Conservation (phyloP, 257 asterid genomes). For the Capsicum baccatum region DNA sequence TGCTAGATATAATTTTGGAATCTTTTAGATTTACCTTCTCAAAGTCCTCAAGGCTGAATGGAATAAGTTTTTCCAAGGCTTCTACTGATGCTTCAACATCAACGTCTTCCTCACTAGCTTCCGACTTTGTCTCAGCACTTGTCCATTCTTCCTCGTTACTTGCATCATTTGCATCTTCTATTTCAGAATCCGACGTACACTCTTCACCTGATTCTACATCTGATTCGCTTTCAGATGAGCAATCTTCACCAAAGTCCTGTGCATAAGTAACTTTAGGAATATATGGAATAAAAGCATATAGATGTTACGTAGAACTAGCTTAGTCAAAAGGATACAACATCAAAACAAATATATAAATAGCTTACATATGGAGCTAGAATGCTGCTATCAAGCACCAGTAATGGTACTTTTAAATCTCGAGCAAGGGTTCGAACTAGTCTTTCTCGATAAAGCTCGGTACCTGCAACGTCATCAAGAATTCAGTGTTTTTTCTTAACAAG, state of each 20-base stretch:
- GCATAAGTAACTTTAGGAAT: not conserved
- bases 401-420: slow-evolving; percentile 77
- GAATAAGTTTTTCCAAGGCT: slow-evolving; percentile 75
- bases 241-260: slow-evolving; percentile 78
- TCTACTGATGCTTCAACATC: slow-evolving; percentile 73
- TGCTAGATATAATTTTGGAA: not conserved
- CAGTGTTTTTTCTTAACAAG: slow-evolving; percentile 34
- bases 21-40: slow-evolving; percentile 65
- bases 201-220: slow-evolving; percentile 68
- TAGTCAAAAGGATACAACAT: not conserved
- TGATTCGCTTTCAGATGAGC: slow-evolving; percentile 73
- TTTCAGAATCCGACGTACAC: slow-evolving; percentile 76
- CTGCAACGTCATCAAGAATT: slow-evolving; percentile 47
- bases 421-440: slow-evolving; percentile 97
- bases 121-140: slow-evolving; percentile 68
- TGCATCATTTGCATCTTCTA: slow-evolving; percentile 75
- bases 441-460: slow-evolving; percentile 94
- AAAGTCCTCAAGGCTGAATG: slow-evolving; percentile 68
- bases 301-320: not conserved
- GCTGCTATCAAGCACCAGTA: slow-evolving; percentile 87
- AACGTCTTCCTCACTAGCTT: slow-evolving; percentile 77
- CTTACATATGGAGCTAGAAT: slow-evolving; percentile 92
- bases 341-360: slow-evolving; percentile 27
- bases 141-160: slow-evolving; percentile 81
- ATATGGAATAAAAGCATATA: not conserved